Base-by-base conservation (phyloP, 257 asterid genomes). In the Solanum piurae region DNA sequence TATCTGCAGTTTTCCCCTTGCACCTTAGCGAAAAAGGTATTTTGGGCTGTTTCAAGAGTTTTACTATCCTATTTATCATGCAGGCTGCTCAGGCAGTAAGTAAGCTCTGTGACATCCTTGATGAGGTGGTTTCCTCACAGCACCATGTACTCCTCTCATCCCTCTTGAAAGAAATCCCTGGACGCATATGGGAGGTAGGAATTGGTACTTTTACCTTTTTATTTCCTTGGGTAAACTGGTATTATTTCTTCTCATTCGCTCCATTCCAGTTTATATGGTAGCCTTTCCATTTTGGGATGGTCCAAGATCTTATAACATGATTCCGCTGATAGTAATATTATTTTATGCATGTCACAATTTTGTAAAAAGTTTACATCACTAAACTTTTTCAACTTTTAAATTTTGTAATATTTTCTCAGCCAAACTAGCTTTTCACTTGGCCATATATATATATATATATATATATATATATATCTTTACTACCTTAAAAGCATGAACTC, bases 161-260 rank as follows among this genome's bases (percentile, higher is more conserved):
- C 87, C 96, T 97, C 83, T 90, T 94, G 98, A 95, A 95, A 93
- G 99, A 97, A 93, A 87, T 97, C 87, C 98, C 98, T 44, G 98
- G 98, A 69, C 98, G 99, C 89, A 90, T 95, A 82, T 97, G 99
- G 99, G 99, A 97, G 98, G 99, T 97, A 94, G 40, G 84, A 58
- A 64, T 25, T 90, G 27, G 73, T 36, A 76, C 31, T 40, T 37
- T 25, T 52, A 5, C 5, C 69, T 38, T 74, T 77, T 42, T 64
- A 20, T 80, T 18, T 60, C 38, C 40, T 40, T 18, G 31, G 49
- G 66, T 60, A 27, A 85, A 85, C 80, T 85, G 85, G 68, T 29
- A 29, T 46, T 18, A 4, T 79, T 25, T 79, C 64, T 31, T 46
- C 68, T 46, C n/a, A 18, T 80, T 49, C 18, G 3, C 42, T 80